Evolutionary conservation across 352 stramenopile species (phyloP).

Genomic region (Phytophthora macrochlamydospora): DNA sequence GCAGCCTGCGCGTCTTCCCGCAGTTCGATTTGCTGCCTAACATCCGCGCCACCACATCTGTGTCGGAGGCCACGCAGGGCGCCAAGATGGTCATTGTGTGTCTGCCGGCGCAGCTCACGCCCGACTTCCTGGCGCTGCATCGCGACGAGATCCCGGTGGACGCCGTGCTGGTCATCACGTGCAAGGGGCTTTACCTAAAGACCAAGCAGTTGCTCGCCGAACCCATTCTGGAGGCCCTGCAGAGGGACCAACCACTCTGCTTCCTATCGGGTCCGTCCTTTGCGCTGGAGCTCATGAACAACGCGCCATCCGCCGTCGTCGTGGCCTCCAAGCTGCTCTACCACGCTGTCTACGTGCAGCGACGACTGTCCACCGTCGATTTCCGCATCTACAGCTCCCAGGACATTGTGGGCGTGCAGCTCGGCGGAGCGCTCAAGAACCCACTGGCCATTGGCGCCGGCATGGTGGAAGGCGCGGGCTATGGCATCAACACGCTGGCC

Average conservation of each 20-base stretch:
- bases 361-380: slow-evolving; percentile 82
- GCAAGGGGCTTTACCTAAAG: slow-evolving; percentile 96
- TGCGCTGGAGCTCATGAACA: slow-evolving; percentile 96
- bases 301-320: slow-evolving; percentile 94
- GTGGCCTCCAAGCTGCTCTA: slow-evolving; percentile 95
- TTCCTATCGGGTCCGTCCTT: slow-evolving; percentile 96
- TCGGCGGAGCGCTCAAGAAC: slow-evolving; percentile 98
- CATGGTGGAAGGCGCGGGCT: slow-evolving; percentile 97
- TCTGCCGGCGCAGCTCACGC: slow-evolving; percentile 95
- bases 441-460: slow-evolving; percentile 96
- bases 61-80: slow-evolving; percentile 83
- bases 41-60: slow-evolving; percentile 90
- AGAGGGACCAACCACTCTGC: slow-evolving; percentile 93
- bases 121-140: slow-evolving; percentile 88
- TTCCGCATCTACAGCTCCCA: slow-evolving; percentile 95
- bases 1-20: slow-evolving; percentile 92
- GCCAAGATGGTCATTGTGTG: slow-evolving; percentile 95
- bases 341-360: slow-evolving; percentile 87
- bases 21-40: slow-evolving; percentile 84
- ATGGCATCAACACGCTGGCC: slow-evolving; percentile 96
- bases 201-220: slow-evolving; percentile 96
- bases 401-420: slow-evolving; percentile 96
- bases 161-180: slow-evolving; percentile 93
- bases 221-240: slow-evolving; percentile 92
- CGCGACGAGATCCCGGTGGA: slow-evolving; percentile 87